Percentiles rank a stretch among this genome's conserved stretches.
Evolutionary conservation across 2,329 filamentous ascomycete species (phyloP).

Genomic region (Hypoxylon sp.): DNA sequence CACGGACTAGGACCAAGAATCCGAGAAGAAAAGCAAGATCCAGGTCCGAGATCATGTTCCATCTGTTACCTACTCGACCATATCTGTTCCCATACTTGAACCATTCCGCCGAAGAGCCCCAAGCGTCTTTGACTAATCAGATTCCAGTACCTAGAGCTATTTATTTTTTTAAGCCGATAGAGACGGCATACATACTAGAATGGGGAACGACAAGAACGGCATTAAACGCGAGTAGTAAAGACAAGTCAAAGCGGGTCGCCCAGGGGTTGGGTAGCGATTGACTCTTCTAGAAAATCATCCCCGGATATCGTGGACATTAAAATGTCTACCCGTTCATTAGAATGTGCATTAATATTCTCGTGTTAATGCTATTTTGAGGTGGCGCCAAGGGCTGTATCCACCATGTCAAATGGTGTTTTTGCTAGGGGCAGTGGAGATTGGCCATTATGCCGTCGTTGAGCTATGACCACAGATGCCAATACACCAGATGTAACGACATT

Average conservation of each 20-base stretch:
- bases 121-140: neutral
- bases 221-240: conserved; percentile 16
- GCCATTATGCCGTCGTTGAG: conserved; percentile 33
- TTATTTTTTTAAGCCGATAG: conserved; percentile 1
- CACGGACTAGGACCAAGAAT: conserved; percentile 21
- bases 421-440: conserved; percentile 37
- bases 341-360: conserved; percentile 32
- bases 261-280: conserved; percentile 17
- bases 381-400: conserved; percentile 29
- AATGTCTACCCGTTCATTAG: conserved; percentile 23
- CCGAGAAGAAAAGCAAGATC: conserved; percentile 20
- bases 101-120: conserved; percentile 7
- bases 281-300: conserved; percentile 39
- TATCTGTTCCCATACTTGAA: conserved; percentile 10
- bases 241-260: conserved; percentile 23
- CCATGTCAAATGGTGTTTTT: conserved; percentile 28
- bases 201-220: neutral
- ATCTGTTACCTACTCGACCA: conserved; percentile 9
- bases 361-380: conserved; percentile 42
- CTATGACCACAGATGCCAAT: conserved; percentile 38
- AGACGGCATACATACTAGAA: neutral
- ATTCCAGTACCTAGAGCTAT: neutral
- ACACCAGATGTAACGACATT: conserved; percentile 40
- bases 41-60: conserved; percentile 12
- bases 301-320: conserved; percentile 23